A percentile compares a stretch with the other conserved stretches of the same genome.
Conservation (phyloP, 495 filamentous ascomycete genomes). For the Neurospora sp. region DNA sequence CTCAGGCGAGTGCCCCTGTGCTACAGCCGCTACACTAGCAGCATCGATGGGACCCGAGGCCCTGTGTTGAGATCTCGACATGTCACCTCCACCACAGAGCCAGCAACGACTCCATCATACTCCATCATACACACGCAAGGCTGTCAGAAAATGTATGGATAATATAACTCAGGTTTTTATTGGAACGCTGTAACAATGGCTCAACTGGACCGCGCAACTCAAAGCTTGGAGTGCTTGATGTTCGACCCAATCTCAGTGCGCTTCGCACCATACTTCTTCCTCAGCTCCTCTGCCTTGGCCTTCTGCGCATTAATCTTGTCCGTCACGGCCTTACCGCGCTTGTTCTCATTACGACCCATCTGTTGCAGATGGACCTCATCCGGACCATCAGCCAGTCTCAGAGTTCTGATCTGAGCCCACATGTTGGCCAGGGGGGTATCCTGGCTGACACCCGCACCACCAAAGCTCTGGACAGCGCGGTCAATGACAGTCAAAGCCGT, state of each 20-base stretch:
- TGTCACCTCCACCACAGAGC: not conserved
- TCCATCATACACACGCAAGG: not conserved
- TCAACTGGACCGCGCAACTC: constrained; percentile 2
- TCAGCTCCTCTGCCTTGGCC: constrained; percentile 51
- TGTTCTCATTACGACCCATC: constrained; percentile 77
- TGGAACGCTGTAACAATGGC: not conserved
- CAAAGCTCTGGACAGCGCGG: constrained; percentile 76
- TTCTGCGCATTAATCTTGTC: constrained; percentile 55
- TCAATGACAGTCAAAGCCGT: constrained; percentile 73
- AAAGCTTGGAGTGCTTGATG: constrained; percentile 40
- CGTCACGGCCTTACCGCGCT: constrained; percentile 49
- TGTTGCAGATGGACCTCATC: constrained; percentile 94
- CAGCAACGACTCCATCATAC: not conserved
- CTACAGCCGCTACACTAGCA: not conserved
- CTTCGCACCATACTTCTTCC: constrained; percentile 49
- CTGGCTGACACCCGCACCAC: constrained; percentile 77
- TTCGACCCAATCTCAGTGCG: constrained; percentile 38
- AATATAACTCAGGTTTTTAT: not conserved
- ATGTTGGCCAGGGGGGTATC: constrained; percentile 81
- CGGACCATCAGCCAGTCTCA: constrained; percentile 81
- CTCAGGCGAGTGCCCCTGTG: not conserved
- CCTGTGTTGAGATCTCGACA: not conserved
- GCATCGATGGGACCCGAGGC: not conserved
- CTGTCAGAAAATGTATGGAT: not conserved
- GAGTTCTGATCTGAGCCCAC: constrained; percentile 75